Percentiles rank a stretch among this genome's conserved stretches.
These are phyloP conservation scores for Melaleuca alternifolia DNA, from an alignment of 345 rosid genomes.

Conservation along the genomic window DNA sequence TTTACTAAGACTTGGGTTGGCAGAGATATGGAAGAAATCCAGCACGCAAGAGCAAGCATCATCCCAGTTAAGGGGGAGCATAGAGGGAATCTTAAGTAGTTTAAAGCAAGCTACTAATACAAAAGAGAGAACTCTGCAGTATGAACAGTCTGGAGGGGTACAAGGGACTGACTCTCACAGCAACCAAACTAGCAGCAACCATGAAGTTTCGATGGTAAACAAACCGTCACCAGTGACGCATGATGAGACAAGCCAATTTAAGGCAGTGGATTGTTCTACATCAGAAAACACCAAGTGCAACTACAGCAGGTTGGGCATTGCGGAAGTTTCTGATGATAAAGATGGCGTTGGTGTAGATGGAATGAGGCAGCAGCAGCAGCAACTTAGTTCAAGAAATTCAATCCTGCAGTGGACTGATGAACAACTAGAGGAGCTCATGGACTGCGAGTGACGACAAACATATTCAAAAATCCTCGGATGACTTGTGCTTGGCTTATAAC, in stretches of 20 bases:
- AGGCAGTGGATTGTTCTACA: constrained; percentile 1
- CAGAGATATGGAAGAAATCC: constrained; percentile 24
- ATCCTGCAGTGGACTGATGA: constrained; percentile 81
- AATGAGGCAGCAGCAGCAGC: constrained; percentile 3
- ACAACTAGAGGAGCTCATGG: constrained; percentile 70
- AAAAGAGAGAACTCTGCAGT: constrained; percentile 7
- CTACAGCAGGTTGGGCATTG: background rate
- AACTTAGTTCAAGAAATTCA: constrained; percentile 10
- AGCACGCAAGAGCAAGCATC: constrained; percentile 5
- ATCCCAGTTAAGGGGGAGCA: constrained; percentile 21
- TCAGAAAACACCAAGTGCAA: background rate
- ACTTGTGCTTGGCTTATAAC: background rate
- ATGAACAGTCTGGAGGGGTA: constrained; percentile 3
- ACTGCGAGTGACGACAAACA: constrained; percentile 22
- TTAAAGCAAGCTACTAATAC: constrained; percentile 21
- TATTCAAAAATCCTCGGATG: background rate
- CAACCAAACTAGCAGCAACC: constrained; percentile 11
- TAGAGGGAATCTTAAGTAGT: constrained; percentile 32
- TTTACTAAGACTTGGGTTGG: background rate
- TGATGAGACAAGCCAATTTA: constrained; percentile 3
- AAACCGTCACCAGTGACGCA: constrained; percentile 4
- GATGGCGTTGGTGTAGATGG: background rate
- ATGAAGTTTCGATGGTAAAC: constrained; percentile 6
- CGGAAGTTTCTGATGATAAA: background rate
- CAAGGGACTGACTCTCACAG: background rate